phyloP scores from a whole-genome alignment of 2,329 filamentous ascomycete species.

The Claviceps pazoutovae region DNA sequence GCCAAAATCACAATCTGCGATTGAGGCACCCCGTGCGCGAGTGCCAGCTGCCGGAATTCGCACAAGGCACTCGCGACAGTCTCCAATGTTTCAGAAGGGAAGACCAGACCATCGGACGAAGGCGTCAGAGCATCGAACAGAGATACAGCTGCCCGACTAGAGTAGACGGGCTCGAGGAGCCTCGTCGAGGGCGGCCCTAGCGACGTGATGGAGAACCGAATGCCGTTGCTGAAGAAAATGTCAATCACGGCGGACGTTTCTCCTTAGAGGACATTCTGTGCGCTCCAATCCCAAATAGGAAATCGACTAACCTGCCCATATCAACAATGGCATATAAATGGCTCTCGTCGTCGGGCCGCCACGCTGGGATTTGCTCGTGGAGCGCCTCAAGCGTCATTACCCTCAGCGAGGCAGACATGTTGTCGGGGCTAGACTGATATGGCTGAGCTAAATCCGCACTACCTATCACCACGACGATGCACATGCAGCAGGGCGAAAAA shows the following conservation, averaged over 20 bases:
- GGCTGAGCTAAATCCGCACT: neutral
- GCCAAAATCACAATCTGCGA: conserved; percentile 62
- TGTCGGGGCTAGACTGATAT: neutral
- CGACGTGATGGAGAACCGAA: conserved; percentile 80
- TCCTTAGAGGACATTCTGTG: neutral
- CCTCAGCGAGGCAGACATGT: conserved; percentile 21
- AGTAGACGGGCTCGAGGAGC: conserved; percentile 63
- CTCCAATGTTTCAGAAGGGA: conserved; percentile 43
- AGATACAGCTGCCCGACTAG: conserved; percentile 67
- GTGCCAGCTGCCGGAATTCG: conserved; percentile 58
- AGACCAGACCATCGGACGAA: conserved; percentile 24
- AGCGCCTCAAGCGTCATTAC: conserved; percentile 40
- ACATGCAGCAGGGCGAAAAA: neutral
- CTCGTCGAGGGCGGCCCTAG: conserved; percentile 58
- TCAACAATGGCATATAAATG: conserved; percentile 45
- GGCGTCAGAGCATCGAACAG: conserved; percentile 68
- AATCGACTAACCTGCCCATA: conserved; percentile 38
- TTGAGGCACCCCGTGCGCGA: conserved; percentile 51
- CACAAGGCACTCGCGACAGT: conserved; percentile 53
- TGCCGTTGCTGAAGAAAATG: conserved; percentile 55
- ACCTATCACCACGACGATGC: neutral
- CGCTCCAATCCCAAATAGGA: neutral
- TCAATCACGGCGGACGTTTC: too few species aligned
- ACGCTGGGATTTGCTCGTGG: conserved; percentile 31
- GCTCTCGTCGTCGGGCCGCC: conserved; percentile 30